Evolutionary conservation across 768 basidiomycete species (phyloP).

Genomic region (Podaxis sp.): DNA sequence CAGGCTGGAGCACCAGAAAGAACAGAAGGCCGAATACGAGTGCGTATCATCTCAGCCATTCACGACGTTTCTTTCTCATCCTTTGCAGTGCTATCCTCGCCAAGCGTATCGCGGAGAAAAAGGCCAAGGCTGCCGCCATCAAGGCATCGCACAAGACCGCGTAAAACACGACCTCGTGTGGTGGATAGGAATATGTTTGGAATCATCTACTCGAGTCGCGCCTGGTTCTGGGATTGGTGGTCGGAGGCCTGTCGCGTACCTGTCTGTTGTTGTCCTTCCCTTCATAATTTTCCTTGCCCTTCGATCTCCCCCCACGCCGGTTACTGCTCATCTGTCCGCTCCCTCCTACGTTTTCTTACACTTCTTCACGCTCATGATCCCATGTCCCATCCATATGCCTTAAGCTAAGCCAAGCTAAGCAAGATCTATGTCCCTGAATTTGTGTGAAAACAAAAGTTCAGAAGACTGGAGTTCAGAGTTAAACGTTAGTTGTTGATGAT

Average conservation of each 20-base stretch:
- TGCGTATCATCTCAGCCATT: slow-evolving; percentile 31
- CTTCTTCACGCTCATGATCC: neutral
- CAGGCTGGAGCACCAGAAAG: slow-evolving; percentile 88
- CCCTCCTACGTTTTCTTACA: neutral
- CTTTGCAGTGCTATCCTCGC: slow-evolving; percentile 58
- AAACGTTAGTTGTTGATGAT: neutral
- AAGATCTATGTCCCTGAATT: neutral
- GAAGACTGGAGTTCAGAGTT: neutral
- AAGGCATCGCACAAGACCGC: slow-evolving; percentile 68
- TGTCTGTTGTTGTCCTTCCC: slow-evolving; percentile 5
- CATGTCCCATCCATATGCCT: slow-evolving; percentile 6
- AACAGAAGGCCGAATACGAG: slow-evolving; percentile 95
- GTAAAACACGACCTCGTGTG: slow-evolving; percentile 1
- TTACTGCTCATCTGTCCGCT: neutral
- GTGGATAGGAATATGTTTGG: neutral
- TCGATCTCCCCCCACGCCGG: neutral
- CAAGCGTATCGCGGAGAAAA: slow-evolving; percentile 93
- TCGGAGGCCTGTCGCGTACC: slow-evolving; percentile 3
- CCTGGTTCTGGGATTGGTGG: neutral
- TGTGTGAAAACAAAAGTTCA: neutral
- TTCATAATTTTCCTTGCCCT: slow-evolving; percentile 5
- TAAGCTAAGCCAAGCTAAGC: neutral
- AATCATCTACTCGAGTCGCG: neutral
- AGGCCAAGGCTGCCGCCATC: slow-evolving; percentile 85
- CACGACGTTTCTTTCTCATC: neutral